These are phyloP conservation scores for Colletotrichum coccodes DNA, from an alignment of 2,329 filamentous ascomycete species.

Conservation along the genomic window DNA sequence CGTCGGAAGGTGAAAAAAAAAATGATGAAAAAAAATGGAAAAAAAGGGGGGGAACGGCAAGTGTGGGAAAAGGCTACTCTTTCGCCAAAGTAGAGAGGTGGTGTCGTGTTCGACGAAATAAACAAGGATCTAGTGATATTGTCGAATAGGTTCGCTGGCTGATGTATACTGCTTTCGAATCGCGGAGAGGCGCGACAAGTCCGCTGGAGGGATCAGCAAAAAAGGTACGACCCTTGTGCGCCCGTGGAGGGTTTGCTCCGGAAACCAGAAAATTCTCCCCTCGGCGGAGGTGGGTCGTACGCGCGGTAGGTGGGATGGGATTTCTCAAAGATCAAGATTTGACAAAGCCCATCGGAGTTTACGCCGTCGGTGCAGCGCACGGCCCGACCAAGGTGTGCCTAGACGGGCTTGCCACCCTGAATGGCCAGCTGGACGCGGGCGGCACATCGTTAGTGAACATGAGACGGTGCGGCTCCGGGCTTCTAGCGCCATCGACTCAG, in stretches of 20 bases:
- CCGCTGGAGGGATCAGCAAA: no score
- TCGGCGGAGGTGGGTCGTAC: neutral
- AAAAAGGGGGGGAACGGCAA: no score
- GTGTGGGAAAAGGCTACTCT: no score
- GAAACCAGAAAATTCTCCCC: neutral
- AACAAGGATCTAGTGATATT: no score
- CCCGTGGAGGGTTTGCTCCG: slow-evolving; percentile 1
- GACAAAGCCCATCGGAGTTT: slow-evolving; percentile 23
- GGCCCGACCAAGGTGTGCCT: neutral
- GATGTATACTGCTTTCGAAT: no score
- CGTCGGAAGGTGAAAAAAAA: no score
- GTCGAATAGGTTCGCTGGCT: no score
- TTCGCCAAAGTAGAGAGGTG: no score
- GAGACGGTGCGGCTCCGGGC: neutral
- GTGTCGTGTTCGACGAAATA: no score
- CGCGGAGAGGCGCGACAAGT: no score
- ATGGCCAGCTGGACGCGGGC: neutral
- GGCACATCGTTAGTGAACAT: neutral
- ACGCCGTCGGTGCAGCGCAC: neutral
- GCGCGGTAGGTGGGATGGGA: neutral
- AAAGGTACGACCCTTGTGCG: neutral
- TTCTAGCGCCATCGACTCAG: neutral
- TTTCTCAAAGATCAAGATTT: slow-evolving; percentile 15
- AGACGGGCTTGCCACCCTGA: neutral
- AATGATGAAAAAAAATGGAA: no score